Conservation (phyloP, 139 green algal genomes). For the Pseudopediastrum boryanum region DNA sequence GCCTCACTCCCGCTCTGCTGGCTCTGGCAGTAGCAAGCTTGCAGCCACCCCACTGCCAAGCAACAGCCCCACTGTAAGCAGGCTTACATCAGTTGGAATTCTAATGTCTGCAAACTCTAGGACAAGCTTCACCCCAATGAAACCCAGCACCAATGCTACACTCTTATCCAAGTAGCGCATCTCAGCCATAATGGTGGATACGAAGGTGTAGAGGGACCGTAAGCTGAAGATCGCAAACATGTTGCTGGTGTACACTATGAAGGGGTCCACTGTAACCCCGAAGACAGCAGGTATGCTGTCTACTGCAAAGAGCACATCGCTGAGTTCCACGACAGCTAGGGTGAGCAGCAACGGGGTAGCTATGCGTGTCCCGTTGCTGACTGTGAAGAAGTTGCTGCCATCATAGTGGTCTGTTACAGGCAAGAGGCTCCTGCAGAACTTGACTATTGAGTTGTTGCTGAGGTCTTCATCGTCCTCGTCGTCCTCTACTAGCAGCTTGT, state of each 20-base stretch:
- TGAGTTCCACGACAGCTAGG: slow-evolving; percentile 92
- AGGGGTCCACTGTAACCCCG: slow-evolving; percentile 94
- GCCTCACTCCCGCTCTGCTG: slow-evolving; percentile 2
- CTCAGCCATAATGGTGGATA: slow-evolving; percentile 59
- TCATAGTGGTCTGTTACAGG: slow-evolving; percentile 83
- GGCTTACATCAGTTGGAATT: slow-evolving; percentile 74
- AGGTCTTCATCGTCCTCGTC: slow-evolving; percentile 80
- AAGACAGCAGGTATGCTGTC: slow-evolving; percentile 86
- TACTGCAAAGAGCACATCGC: slow-evolving; percentile 96
- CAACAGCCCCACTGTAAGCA: slow-evolving; percentile 75
- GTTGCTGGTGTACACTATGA: slow-evolving; percentile 97
- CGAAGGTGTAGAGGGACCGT: slow-evolving; percentile 77
- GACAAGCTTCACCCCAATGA: slow-evolving; percentile 88
- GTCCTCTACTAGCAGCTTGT: slow-evolving; percentile 56
- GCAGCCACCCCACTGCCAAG: slow-evolving; percentile 74
- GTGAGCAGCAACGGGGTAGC: slow-evolving; percentile 94
- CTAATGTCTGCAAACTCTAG: slow-evolving; percentile 74
- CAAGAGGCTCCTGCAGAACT: slow-evolving; percentile 75
- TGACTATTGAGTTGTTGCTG: slow-evolving; percentile 70
- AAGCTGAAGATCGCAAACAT: slow-evolving; percentile 91
- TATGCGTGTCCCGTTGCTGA: not conserved
- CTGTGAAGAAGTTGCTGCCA: slow-evolving; percentile 90
- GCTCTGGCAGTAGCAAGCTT: slow-evolving; percentile 65
- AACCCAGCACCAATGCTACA: slow-evolving; percentile 86
- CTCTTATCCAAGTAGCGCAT: slow-evolving; percentile 83